Percentiles rank a stretch among this genome's conserved stretches.
These are phyloP conservation scores for Fagus sylvatica DNA, from an alignment of 306 rosid genomes.

Conservation along the genomic window DNA sequence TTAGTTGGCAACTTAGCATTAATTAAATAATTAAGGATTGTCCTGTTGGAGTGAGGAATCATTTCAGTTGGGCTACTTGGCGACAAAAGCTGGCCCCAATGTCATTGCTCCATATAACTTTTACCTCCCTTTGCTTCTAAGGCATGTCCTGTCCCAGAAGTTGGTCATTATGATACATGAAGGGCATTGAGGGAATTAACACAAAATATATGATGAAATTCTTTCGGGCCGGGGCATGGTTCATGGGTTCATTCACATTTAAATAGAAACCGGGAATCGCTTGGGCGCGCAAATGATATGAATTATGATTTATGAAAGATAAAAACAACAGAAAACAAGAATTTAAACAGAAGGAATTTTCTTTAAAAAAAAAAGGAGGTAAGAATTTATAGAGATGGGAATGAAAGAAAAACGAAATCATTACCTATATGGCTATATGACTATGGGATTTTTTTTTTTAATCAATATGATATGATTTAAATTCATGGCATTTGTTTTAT, in stretches of 20 bases:
- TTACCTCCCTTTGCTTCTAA: constrained; percentile 63
- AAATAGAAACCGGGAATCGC: too few relatives aligned
- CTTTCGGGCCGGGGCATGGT: background rate
- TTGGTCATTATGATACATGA: constrained; percentile 24
- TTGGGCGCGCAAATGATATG: too few relatives aligned
- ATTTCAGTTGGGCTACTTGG: constrained; percentile 43
- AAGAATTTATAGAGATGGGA: too few relatives aligned
- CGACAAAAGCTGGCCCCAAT: constrained; percentile 61
- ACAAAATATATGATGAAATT: background rate
- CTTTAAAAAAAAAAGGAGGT: too few relatives aligned
- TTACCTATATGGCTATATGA: too few relatives aligned
- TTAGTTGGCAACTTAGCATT: background rate
- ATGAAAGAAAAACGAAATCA: too few relatives aligned
- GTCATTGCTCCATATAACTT: constrained; percentile 37
- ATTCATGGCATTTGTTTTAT: too few relatives aligned
- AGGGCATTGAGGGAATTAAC: background rate
- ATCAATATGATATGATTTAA: too few relatives aligned
- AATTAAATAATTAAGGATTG: constrained; percentile 5
- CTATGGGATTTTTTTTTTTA: too few relatives aligned
- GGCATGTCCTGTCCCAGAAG: constrained; percentile 51
- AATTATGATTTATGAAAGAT: too few relatives aligned
- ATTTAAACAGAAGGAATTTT: too few relatives aligned
- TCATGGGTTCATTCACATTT: background rate
- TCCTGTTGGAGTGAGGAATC: constrained; percentile 38
- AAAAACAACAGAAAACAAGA: too few relatives aligned